These are phyloP conservation scores for Nymphaea thermarum DNA, from an alignment of 164 flowering plant genomes.

Conservation along the genomic window DNA sequence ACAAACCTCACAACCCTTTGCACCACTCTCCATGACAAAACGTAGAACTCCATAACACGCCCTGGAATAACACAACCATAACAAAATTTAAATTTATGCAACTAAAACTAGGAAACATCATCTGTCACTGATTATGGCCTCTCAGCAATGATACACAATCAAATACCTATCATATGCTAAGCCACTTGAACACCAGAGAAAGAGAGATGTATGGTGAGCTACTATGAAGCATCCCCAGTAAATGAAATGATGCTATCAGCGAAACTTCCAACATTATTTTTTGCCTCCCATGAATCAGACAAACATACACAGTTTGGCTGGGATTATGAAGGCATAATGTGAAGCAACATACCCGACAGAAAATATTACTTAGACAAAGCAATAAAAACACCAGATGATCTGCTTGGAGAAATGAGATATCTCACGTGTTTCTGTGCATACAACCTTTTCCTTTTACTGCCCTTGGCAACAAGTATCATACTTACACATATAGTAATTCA, in stretches of 20 bases:
- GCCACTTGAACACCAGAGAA: background rate
- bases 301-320: slow-evolving; percentile 2
- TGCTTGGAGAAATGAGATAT: too few species aligned
- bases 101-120: too few species aligned
- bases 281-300: slow-evolving; percentile 27
- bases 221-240: slow-evolving; percentile 11
- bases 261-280: slow-evolving; percentile 13
- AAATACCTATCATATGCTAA: background rate
- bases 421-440: too few species aligned
- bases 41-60: slow-evolving; percentile 35
- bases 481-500: too few species aligned
- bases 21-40: slow-evolving; percentile 30
- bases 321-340: background rate
- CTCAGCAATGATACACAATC: too few species aligned
- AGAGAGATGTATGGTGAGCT: slow-evolving; percentile 11
- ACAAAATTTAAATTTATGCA: too few species aligned
- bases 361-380: too few species aligned
- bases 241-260: slow-evolving; percentile 16
- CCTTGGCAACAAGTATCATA: too few species aligned
- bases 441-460: too few species aligned
- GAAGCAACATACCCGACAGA: too few species aligned
- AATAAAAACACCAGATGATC: too few species aligned
- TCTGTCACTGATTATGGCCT: too few species aligned
- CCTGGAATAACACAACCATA: slow-evolving; percentile 2
- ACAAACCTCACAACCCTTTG: slow-evolving; percentile 28